phyloP scores from a whole-genome alignment of 106 monocot species.

The Dioscorea dumetorum region DNA sequence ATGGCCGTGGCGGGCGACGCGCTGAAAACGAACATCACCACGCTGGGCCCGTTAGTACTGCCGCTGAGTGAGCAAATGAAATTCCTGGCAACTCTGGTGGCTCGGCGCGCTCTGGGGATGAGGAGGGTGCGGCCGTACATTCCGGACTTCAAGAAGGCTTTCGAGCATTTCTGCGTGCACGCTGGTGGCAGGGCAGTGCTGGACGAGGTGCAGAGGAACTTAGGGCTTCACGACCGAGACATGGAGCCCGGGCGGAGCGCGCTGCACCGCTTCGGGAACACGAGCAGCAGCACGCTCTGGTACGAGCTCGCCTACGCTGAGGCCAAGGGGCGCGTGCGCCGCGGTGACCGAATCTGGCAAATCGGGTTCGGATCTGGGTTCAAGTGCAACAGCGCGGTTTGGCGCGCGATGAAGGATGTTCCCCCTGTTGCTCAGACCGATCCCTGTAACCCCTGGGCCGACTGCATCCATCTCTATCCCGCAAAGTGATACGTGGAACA shows the following conservation, averaged over 20 bases:
- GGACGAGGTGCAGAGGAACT: conserved; percentile 10
- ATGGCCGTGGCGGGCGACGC: conserved; percentile 36
- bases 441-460: conserved; percentile 8
- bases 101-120: conserved; percentile 6
- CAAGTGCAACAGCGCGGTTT: conserved; percentile 15
- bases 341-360: conserved; percentile 6
- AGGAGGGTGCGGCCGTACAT: conserved; percentile 7
- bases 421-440: neutral
- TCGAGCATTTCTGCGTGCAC: conserved; percentile 15
- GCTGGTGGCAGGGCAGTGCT: conserved; percentile 11
- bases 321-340: conserved; percentile 4
- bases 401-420: neutral
- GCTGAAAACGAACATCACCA: conserved; percentile 30
- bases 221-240: conserved; percentile 3
- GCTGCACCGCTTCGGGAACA: conserved; percentile 32
- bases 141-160: conserved; percentile 5
- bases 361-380: conserved; percentile 10
- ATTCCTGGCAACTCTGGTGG: conserved; percentile 1
- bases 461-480: conserved; percentile 2
- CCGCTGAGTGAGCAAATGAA: conserved; percentile 10
- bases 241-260: conserved; percentile 10
- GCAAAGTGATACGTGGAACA: neutral
- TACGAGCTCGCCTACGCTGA: conserved; percentile 25
- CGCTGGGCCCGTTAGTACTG: conserved; percentile 24
- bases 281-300: conserved; percentile 35